Evolutionary conservation across 768 basidiomycete genomes (phyloP).

Genomic region (Xerocomellus intermedius): DNA sequence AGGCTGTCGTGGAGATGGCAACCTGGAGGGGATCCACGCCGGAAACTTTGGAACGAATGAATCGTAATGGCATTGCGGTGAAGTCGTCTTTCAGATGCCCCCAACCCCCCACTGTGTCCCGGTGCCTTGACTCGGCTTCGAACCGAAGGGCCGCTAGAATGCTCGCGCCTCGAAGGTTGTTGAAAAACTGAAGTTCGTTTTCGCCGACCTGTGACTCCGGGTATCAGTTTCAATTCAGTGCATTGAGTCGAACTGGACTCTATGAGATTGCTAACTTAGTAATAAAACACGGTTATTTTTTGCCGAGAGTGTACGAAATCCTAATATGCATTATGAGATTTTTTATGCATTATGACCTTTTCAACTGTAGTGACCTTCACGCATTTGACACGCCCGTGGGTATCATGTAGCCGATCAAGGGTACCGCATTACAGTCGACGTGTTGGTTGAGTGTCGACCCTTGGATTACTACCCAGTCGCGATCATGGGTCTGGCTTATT

Average conservation of each 20-base stretch:
- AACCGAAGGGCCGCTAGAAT: neutral
- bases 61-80: conserved; percentile 28
- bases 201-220: neutral
- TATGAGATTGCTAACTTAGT: no score
- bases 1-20: conserved; percentile 30
- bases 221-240: neutral
- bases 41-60: conserved; percentile 27
- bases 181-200: neutral
- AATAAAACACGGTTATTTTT: no score
- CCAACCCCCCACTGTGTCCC: neutral
- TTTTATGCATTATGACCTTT: no score
- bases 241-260: neutral
- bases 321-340: no score
- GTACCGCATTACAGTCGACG: neutral
- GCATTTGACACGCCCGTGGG: no score
- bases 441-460: neutral
- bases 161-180: neutral
- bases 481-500: conserved; percentile 7
- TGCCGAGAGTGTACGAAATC: no score
- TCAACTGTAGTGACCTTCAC: no score
- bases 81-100: neutral
- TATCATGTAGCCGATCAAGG: no score
- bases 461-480: neutral
- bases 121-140: no score
- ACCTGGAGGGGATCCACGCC: conserved; percentile 29